Conservation (phyloP, 441 rosid genomes). For the Pelargonium hybrid region DNA sequence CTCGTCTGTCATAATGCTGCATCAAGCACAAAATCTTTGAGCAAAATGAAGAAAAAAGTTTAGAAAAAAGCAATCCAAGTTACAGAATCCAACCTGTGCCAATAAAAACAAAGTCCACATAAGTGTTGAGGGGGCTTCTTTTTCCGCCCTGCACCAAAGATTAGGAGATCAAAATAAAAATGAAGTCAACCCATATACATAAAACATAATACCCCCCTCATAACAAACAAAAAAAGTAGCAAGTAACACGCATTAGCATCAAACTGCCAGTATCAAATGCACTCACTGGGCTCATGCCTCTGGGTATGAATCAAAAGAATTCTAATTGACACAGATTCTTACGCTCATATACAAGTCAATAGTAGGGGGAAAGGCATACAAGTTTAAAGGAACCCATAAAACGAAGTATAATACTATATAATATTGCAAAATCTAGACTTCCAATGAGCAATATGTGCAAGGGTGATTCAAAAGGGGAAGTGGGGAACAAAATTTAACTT, state of each 20-base stretch:
- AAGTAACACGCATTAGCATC: background rate
- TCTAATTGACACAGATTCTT: background rate
- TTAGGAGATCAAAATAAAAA: slow-evolving; percentile 15
- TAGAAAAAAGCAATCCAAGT: slow-evolving; percentile 9
- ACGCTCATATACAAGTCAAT: background rate
- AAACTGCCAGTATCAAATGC: background rate
- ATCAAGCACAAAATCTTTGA: slow-evolving; percentile 19
- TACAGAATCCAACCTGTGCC: slow-evolving; percentile 65
- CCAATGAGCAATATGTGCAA: too few species aligned
- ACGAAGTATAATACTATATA: background rate
- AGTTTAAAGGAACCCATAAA: background rate
- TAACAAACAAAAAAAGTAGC: background rate
- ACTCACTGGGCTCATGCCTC: background rate
- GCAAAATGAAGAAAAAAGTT: slow-evolving; percentile 1
- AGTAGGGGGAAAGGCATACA: background rate
- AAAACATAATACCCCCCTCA: background rate
- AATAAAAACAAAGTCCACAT: slow-evolving; percentile 86
- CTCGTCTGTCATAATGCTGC: slow-evolving; percentile 97
- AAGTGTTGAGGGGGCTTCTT: slow-evolving; percentile 91
- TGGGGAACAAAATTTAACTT: background rate
- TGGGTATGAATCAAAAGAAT: background rate
- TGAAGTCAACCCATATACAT: background rate
- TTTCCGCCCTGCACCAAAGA: slow-evolving; percentile 54
- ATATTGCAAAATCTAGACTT: background rate
- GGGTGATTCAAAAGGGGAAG: background rate